These are phyloP conservation scores for Chenopodium berlandieri DNA, from an alignment of 148 eudicot genomes.

Conservation along the genomic window DNA sequence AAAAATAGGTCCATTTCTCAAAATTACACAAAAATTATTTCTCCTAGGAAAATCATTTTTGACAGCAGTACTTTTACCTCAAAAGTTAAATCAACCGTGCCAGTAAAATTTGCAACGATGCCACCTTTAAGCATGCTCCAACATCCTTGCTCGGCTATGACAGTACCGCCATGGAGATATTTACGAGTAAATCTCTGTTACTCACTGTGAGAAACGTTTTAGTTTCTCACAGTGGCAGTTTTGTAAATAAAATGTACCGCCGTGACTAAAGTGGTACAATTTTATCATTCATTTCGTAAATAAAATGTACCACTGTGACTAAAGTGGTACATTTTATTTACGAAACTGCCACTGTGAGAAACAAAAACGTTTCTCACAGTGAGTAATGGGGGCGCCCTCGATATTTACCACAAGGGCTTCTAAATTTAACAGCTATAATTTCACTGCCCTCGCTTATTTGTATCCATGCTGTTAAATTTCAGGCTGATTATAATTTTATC, in stretches of 20 bases:
- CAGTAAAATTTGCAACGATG: slow-evolving; percentile 26
- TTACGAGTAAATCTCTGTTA: too few species aligned
- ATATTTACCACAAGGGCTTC: slow-evolving; percentile 12
- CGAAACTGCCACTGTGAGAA: too few species aligned
- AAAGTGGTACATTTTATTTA: too few species aligned
- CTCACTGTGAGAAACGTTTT: too few species aligned
- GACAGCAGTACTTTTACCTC: slow-evolving; percentile 24
- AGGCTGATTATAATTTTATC: not conserved
- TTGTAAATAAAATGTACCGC: too few species aligned
- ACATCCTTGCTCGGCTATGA: slow-evolving; percentile 51
- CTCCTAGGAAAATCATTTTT: not conserved
- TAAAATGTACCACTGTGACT: too few species aligned
- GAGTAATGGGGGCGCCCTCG: too few species aligned
- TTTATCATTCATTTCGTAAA: too few species aligned
- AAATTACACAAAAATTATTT: not conserved
- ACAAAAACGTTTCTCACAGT: too few species aligned
- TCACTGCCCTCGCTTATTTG: slow-evolving; percentile 45
- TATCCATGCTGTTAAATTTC: slow-evolving; percentile 48
- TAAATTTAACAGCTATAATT: slow-evolving; percentile 29
- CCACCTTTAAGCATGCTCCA: slow-evolving; percentile 81
- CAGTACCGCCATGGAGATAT: slow-evolving; percentile 36
- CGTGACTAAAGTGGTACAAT: too few species aligned
- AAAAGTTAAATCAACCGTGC: slow-evolving; percentile 32
- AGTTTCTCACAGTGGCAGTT: too few species aligned
- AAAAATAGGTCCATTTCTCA: not conserved